phyloP scores from a whole-genome alignment of 2,329 filamentous ascomycete genomes.

The Raffaelea albimanens region DNA sequence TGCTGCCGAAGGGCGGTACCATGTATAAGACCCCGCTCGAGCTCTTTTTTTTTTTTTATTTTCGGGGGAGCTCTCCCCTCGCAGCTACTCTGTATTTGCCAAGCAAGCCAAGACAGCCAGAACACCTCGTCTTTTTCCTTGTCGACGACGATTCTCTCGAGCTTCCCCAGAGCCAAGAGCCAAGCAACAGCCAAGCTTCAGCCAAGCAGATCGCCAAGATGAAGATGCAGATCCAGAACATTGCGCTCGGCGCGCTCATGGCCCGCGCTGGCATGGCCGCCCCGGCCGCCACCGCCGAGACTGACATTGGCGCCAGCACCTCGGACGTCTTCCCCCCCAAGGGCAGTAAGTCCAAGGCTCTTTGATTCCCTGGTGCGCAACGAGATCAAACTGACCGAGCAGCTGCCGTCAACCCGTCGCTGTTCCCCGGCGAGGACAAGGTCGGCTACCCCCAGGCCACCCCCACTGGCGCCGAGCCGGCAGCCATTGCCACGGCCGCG shows the following conservation, averaged over 20 bases:
- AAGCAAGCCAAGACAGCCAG: no score
- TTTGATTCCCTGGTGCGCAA: not conserved
- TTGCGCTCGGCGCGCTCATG: not conserved
- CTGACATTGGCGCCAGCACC: not conserved
- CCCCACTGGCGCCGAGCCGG: constrained; percentile 19
- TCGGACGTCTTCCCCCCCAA: not conserved
- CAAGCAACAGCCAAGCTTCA: no score
- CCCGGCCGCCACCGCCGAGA: not conserved
- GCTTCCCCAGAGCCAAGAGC: no score
- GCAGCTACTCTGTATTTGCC: no score
- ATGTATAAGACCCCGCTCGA: no score
- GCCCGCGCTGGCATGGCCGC: not conserved
- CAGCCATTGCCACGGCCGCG: constrained; percentile 19
- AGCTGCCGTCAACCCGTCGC: constrained; percentile 17
- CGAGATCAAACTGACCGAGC: not conserved
- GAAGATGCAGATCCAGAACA: not conserved
- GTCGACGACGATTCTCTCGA: no score
- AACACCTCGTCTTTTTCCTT: no score
- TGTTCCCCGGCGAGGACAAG: constrained; percentile 20
- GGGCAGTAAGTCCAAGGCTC: no score
- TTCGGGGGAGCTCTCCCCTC: no score
- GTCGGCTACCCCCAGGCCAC: constrained; percentile 19
- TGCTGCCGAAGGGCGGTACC: no score
- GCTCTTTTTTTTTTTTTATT: no score
- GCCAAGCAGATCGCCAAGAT: no score